Evolutionary conservation across 371 early-diverging fungal species (phyloP).

Genomic region (Mortierella sp.): DNA sequence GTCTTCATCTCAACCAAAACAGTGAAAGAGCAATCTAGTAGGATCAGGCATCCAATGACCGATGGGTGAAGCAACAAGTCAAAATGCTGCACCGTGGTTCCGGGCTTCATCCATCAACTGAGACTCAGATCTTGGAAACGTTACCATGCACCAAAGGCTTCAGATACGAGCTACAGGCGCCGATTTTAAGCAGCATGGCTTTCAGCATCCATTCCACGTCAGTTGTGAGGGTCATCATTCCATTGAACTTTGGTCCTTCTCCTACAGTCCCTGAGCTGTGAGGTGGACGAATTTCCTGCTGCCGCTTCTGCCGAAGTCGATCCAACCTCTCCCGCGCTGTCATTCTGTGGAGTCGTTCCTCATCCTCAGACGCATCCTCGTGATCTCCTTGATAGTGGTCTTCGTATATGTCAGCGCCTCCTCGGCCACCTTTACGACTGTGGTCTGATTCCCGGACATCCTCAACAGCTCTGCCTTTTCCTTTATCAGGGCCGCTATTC

Average conservation of each 20-base stretch:
- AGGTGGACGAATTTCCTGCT: neutral
- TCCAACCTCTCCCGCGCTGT: neutral
- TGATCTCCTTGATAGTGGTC: neutral
- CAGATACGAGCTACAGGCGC: conserved; percentile 22
- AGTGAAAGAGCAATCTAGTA: conserved; percentile 31
- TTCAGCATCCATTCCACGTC: conserved; percentile 32
- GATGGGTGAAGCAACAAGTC: neutral
- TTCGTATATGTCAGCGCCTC: too few relatives aligned
- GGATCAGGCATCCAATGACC: too few relatives aligned
- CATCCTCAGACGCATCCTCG: conserved; percentile 2
- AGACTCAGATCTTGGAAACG: neutral
- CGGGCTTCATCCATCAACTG: too few relatives aligned
- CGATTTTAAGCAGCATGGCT: conserved; percentile 38
- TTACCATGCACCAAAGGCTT: conserved; percentile 21
- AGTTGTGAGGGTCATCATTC: conserved; percentile 18
- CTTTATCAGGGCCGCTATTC: conserved; percentile 14
- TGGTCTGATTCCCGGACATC: neutral
- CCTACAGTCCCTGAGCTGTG: neutral
- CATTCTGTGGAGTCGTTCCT: conserved; percentile 14
- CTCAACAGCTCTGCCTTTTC: conserved; percentile 19
- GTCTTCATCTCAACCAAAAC: conserved; percentile 36
- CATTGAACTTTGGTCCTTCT: conserved; percentile 9
- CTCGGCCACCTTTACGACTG: neutral
- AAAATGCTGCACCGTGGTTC: too few relatives aligned
- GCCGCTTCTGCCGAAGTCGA: neutral